Percentiles rank a stretch among this genome's conserved stretches.
These are phyloP conservation scores for Pseudogymnoascus sp. DNA, from an alignment of 2,329 filamentous ascomycete genomes.

Conservation along the genomic window DNA sequence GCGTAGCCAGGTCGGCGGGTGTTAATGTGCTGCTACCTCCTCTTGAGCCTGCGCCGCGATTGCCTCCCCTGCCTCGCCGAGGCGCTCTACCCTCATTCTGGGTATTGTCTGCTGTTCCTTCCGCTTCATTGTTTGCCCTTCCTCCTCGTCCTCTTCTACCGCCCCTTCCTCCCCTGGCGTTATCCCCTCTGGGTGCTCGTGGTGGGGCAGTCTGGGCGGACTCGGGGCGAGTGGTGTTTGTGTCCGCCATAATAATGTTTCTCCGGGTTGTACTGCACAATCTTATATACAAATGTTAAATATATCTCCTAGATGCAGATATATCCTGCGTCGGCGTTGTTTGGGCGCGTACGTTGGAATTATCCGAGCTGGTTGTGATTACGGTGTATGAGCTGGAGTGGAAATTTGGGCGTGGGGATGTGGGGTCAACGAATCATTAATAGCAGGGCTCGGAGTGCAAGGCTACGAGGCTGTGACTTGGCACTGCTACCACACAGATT, in stretches of 20 bases:
- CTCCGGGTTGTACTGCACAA: not conserved
- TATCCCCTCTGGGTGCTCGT: constrained; percentile 24
- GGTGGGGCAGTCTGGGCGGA: constrained; percentile 8
- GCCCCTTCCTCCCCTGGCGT: constrained; percentile 31
- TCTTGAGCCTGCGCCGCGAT: constrained; percentile 14
- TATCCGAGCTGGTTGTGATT: not conserved
- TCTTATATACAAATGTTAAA: not conserved
- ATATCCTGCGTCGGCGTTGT: not conserved
- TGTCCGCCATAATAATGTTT: constrained; percentile 2
- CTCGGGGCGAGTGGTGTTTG: not conserved
- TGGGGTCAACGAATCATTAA: constrained; percentile 8
- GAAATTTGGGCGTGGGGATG: constrained; percentile 8
- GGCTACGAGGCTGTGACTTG: constrained; percentile 7
- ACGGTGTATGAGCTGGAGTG: constrained; percentile 5
- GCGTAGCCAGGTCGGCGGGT: constrained; percentile 16
- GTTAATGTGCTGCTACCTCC: constrained; percentile 17
- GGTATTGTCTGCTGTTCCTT: constrained; percentile 12
- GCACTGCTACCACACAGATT: not conserved
- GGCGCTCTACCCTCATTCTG: constrained; percentile 10
- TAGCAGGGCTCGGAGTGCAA: constrained; percentile 1
- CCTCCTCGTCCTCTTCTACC: constrained; percentile 32
- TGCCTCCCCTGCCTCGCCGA: constrained; percentile 18
- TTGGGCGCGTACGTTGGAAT: not conserved
- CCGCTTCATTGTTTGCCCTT: constrained; percentile 13
- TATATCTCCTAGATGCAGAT: not conserved